Conservation (phyloP, 2,329 filamentous ascomycete species). For the Elsinoe arachidis region DNA sequence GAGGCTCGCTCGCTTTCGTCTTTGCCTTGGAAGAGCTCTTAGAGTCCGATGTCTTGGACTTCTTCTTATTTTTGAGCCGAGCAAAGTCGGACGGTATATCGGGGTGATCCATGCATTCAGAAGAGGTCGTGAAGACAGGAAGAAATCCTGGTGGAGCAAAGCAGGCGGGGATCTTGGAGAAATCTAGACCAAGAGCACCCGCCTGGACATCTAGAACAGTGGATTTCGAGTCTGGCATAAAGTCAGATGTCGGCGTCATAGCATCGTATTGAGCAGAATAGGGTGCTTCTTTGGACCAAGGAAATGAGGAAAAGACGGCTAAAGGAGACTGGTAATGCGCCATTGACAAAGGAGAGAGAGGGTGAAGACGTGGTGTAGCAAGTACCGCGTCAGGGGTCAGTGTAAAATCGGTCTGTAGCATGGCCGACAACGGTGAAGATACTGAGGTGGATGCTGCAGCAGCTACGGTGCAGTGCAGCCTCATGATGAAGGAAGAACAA, state of each 20-base stretch:
- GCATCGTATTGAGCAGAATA: neutral
- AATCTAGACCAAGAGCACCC: neutral
- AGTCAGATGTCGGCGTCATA: neutral
- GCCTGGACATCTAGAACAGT: neutral
- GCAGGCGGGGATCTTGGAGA: conserved; percentile 8
- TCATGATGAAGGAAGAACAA: conserved; percentile 2
- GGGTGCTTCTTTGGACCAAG: neutral
- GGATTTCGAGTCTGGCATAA: neutral
- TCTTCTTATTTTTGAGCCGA: conserved; percentile 8
- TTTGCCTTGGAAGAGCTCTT: neutral
- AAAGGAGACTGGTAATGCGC: neutral
- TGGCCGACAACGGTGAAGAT: conserved; percentile 1
- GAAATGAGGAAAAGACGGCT: neutral
- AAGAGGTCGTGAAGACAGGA: neutral
- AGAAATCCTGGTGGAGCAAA: conserved; percentile 3
- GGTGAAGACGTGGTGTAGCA: neutral
- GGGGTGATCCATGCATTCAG: conserved; percentile 13
- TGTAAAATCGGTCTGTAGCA: neutral
- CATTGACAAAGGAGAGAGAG: neutral
- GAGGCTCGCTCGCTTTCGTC: neutral
- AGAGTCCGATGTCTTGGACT: neutral
- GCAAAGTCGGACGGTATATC: neutral
- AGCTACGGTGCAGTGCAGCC: conserved; percentile 1
- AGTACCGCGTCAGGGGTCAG: neutral
- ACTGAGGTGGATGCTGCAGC: neutral